phyloP scores from a whole-genome alignment of 257 asterid genomes.

The Nyctanthes arbortristis region DNA sequence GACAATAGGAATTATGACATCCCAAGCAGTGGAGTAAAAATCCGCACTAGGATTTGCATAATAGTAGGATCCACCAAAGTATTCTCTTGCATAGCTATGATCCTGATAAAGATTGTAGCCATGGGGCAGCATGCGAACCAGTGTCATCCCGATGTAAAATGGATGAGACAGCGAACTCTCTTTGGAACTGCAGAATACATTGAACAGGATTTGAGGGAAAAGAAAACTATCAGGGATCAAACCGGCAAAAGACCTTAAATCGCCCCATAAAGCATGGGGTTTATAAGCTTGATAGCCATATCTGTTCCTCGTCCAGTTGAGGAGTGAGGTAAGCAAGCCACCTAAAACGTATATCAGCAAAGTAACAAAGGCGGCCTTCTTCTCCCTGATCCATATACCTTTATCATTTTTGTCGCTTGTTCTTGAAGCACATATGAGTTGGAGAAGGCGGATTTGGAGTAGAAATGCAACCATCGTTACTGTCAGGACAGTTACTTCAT shows the following conservation, averaged over 20 bases:
- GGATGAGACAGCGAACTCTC: constrained; percentile 38
- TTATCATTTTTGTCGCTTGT: constrained; percentile 10
- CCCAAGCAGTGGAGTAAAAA: constrained; percentile 73
- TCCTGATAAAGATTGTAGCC: constrained; percentile 64
- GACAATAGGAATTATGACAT: constrained; percentile 57
- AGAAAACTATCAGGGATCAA: constrained; percentile 65
- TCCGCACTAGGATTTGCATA: constrained; percentile 63
- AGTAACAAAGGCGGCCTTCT: constrained; percentile 19
- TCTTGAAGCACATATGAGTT: constrained; percentile 56
- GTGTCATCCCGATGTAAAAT: constrained; percentile 63
- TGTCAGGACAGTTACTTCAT: constrained; percentile 58
- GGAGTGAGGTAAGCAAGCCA: constrained; percentile 34
- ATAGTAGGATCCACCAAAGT: constrained; percentile 42
- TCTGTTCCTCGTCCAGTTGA: constrained; percentile 34
- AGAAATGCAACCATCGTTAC: constrained; percentile 59
- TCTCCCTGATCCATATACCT: constrained; percentile 38
- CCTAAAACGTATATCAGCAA: constrained; percentile 44
- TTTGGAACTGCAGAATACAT: constrained; percentile 35
- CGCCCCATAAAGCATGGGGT: constrained; percentile 33
- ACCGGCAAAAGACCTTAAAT: constrained; percentile 57
- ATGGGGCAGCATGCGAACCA: constrained; percentile 58
- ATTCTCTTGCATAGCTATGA: constrained; percentile 30
- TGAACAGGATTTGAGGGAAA: constrained; percentile 63
- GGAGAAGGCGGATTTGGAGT: constrained; percentile 53
- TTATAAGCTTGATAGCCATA: neutral